Conservation (phyloP, 192 early-diverging fungal genomes). For the Coemansia sp. region DNA sequence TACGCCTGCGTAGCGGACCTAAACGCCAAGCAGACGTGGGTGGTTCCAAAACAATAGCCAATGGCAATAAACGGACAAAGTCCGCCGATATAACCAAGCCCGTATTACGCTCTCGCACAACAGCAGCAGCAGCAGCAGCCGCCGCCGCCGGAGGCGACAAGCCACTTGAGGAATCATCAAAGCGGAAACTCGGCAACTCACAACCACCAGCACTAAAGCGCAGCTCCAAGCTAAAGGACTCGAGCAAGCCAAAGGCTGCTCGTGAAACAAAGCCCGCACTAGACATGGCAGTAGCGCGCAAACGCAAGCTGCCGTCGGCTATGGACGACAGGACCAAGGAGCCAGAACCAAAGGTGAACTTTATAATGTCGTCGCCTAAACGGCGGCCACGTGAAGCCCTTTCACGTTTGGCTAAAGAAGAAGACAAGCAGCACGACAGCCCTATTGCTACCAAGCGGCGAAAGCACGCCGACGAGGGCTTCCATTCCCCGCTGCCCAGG, state of each 20-base stretch:
- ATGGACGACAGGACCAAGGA: background rate
- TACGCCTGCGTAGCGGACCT: slow-evolving; percentile 37
- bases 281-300: slow-evolving; percentile 1
- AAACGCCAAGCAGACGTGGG: slow-evolving; percentile 14
- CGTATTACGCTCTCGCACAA: background rate
- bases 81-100: background rate
- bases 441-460: slow-evolving; percentile 4
- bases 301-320: slow-evolving; percentile 8
- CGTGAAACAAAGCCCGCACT: no score
- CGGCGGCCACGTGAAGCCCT: slow-evolving; percentile 36
- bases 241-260: background rate
- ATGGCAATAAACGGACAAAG: slow-evolving; percentile 14
- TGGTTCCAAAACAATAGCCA: slow-evolving; percentile 1
- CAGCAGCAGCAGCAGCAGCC: background rate
- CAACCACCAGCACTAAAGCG: no score
- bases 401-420: background rate
- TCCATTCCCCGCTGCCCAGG: slow-evolving; percentile 20
- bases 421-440: background rate
- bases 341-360: slow-evolving; percentile 9
- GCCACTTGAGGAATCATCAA: no score
- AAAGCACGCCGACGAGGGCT: background rate
- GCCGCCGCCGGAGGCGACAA: background rate
- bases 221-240: background rate
- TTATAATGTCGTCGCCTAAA: slow-evolving; percentile 55
- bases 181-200: no score